Evolutionary conservation across 2,329 filamentous ascomycete genomes (phyloP), one percentile per base, ranked within the genome.

Genomic region (Phoma sp.): DNA sequence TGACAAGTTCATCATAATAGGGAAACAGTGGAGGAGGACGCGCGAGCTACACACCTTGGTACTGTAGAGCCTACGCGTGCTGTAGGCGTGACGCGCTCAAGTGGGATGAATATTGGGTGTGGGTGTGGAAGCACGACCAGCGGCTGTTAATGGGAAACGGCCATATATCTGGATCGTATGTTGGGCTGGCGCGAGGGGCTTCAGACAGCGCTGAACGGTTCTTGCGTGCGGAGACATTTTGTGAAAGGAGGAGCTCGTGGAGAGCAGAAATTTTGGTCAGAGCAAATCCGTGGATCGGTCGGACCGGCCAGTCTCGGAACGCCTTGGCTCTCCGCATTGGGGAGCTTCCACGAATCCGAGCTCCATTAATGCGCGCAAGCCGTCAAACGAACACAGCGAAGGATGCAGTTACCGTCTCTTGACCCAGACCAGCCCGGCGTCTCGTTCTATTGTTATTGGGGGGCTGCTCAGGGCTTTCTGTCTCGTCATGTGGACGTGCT

Each of bases 1-100:
- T 66, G 71, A 74, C 71, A 52, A 63, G 46, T 60, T 74, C 72
- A 74, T 74, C 72, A 74, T 69, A 25, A 49, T 39, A 36, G 40
- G 27, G 21, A 33, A 33, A n/a, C 44, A 19, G 33, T 22, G 37
- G 27, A 27, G 27, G 33, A 24, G 38, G n/a, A 21, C 8, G 29
- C 22, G 49, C 3, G 29, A 41, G 25, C 17, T 32, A 60, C 61
- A 38, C 51, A 69, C 65, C 63, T 64, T 31, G 29, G 12, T 13
- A 6, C 15, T 36, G 29, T 31, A 25, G 29, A 10, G 9, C 36
- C 24, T 33, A 32, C 32, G 37, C 43, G 38, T 24, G 6, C 22
- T 24, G 22, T 33, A 25, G 33, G 21, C 27, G 40, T 17, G 33
- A 52, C 36, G 39, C 22, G 29, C 38, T 60, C 51, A 61, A 36